Conservation (phyloP, 2,329 filamentous ascomycete genomes). For the Ceratocystiopsis brevicomis region DNA sequence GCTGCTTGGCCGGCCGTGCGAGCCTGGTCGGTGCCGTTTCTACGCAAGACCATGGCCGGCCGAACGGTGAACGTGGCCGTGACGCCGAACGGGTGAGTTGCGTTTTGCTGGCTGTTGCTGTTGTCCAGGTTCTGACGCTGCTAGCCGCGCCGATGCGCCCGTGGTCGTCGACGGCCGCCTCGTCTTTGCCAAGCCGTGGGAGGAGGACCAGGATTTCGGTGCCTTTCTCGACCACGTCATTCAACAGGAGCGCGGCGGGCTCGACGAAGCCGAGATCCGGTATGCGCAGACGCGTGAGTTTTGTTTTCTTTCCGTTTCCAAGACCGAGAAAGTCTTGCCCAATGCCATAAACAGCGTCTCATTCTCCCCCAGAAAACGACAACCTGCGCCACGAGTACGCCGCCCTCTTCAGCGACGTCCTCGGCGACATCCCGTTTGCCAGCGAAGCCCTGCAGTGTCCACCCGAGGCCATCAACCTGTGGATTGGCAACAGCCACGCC, state of each 20-base stretch:
- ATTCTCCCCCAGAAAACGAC: constrained; percentile 43
- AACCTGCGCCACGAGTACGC: constrained; percentile 59
- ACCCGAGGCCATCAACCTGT: constrained; percentile 65
- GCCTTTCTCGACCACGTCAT: constrained; percentile 43
- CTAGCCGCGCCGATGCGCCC: constrained; percentile 32
- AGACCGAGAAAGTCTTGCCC: too few species aligned
- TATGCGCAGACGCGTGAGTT: constrained; percentile 57
- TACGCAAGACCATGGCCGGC: constrained; percentile 34
- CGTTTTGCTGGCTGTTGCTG: neutral
- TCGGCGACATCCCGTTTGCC: constrained; percentile 48
- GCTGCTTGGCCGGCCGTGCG: constrained; percentile 40
- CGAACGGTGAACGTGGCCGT: constrained; percentile 54
- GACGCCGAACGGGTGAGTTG: constrained; percentile 45
- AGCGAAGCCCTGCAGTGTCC: constrained; percentile 45
- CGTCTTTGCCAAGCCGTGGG: constrained; percentile 54
- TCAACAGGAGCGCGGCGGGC: constrained; percentile 29
- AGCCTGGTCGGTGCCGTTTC: constrained; percentile 43
- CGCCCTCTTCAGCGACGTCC: constrained; percentile 42
- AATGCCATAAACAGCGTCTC: neutral
- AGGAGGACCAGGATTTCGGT: constrained; percentile 43
- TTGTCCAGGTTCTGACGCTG: neutral
- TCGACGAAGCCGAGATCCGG: constrained; percentile 29
- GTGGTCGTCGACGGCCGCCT: constrained; percentile 19
- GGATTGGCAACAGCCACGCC: constrained; percentile 57
- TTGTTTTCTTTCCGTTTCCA: too few species aligned